Base-by-base conservation (phyloP, 2,329 filamentous ascomycete genomes). In the Juglanconis juglandina region DNA sequence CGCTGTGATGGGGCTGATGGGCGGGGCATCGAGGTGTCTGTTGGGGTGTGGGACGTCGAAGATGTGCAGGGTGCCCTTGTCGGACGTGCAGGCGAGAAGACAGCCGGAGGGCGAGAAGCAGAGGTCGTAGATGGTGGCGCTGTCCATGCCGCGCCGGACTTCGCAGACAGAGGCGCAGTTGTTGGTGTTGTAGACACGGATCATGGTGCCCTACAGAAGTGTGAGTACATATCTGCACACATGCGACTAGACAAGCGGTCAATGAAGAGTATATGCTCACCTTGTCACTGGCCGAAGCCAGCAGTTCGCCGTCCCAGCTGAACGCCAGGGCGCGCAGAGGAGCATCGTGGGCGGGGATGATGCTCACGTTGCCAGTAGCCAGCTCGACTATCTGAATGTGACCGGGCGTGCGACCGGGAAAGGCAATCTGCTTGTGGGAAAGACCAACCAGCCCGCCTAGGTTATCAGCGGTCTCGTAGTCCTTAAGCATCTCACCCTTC, bases 31-130 rank as follows among this genome's bases (percentile, higher is more conserved):
- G 11, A 46, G 37, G 50, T 61, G 60, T n/a, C 48, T 74, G 72
- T 77, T 79, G 8, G 79, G 77, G 61, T 84, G 82, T 4, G 89
- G 88, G 1, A 97, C 81, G 69, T 98, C 92, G 71, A 97, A 99
- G 42, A 99, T 84, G 74, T 99, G 95, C 10, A 99, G 81, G 0
- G 93, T 99, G 5, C 91, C 93, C 76, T 98, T 99, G 79, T 99
- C 95, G 1, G 93, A 97, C 1, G 94, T 98, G 63, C 92, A 94
- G 33, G 95, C 95, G 10, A 98, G 82, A 70, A 92, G 83, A 48
- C 82, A 85, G 55, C 89, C 90, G 1, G 87, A 87, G 0, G 93
- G 93, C 24, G 91, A 96, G 72, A 99, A 95, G 10, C 89, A 88
- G 10, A 99, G 80, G 2, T 91, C 94, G 75, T 91, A 96, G 66